These are phyloP conservation scores for Paramecium caudatum DNA, from an alignment of 73 alveolate genomes.

Conservation along the genomic window DNA sequence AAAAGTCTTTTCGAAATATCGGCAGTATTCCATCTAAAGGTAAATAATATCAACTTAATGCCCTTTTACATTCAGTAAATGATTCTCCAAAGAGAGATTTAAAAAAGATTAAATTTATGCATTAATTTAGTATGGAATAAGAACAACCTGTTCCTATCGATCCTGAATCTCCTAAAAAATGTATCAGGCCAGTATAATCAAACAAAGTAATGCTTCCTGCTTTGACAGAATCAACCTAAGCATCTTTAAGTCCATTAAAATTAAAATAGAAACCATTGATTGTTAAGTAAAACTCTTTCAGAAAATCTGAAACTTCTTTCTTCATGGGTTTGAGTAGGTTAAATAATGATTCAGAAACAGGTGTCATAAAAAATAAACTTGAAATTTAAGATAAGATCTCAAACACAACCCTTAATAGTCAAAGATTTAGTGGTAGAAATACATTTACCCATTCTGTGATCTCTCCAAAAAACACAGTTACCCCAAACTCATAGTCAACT, in stretches of 20 bases:
- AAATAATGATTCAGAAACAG: conserved; percentile 39
- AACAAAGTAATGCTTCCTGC: conserved; percentile 23
- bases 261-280: not conserved
- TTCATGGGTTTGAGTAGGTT: conserved; percentile 24
- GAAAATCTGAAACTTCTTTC: conserved; percentile 14
- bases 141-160: not conserved
- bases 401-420: not conserved
- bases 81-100: not conserved
- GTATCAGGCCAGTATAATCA: not conserved
- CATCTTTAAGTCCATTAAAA: conserved; percentile 15
- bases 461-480: not conserved
- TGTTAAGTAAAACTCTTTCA: not conserved
- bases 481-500: conserved; percentile 3
- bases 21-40: not conserved
- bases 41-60: conserved; percentile 27
- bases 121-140: not conserved
- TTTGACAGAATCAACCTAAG: conserved; percentile 40
- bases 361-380: not conserved
- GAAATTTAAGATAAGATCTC: not conserved
- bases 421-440: conserved; percentile 36
- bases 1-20: not conserved
- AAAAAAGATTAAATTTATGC: not conserved
- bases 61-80: not conserved
- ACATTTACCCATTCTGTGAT: not conserved
- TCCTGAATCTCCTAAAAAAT: conserved; percentile 27